Conservation (phyloP, 1,139 yeast genomes). For the Pichia sp. region DNA sequence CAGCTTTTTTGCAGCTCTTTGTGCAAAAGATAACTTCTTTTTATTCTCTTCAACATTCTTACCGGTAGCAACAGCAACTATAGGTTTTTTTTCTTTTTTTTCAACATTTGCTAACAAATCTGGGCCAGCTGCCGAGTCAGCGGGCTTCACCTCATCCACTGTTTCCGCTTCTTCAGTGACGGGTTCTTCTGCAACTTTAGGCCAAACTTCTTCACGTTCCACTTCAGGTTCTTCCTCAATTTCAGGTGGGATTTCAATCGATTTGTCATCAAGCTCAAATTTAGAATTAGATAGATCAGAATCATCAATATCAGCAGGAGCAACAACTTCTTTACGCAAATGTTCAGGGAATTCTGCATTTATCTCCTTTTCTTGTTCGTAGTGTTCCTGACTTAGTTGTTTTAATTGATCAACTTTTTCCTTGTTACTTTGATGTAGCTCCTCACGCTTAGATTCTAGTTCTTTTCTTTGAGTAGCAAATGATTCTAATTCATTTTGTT, state of each 20-base stretch:
- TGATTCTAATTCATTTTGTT: conserved; percentile 26
- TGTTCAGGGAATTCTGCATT: conserved; percentile 49
- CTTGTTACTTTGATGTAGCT: conserved; percentile 35
- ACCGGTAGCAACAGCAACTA: conserved; percentile 18
- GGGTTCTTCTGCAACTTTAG: conserved; percentile 19
- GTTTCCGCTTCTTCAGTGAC: conserved; percentile 18
- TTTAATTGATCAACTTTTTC: conserved; percentile 41
- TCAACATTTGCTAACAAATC: conserved; percentile 22
- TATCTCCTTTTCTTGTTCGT: conserved; percentile 37
- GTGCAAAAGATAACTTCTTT: not conserved
- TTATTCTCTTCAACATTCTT: not conserved
- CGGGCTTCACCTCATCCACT: not conserved
- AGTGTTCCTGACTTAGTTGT: conserved; percentile 35
- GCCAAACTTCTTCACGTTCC: conserved; percentile 21
- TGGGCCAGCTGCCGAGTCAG: conserved; percentile 2
- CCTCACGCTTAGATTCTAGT: conserved; percentile 38
- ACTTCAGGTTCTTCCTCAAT: conserved; percentile 21
- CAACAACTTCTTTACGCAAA: conserved; percentile 35
- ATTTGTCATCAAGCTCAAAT: conserved; percentile 25
- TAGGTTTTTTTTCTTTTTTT: conserved; percentile 25
- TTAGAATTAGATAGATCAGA: conserved; percentile 24
- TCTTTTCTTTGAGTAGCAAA: conserved; percentile 34
- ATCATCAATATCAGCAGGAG: conserved; percentile 29
- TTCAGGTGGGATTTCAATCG: conserved; percentile 27
- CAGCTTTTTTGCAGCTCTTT: not conserved